Conservation (phyloP, 208 protist species). For the Leishmania gerbilli region DNA sequence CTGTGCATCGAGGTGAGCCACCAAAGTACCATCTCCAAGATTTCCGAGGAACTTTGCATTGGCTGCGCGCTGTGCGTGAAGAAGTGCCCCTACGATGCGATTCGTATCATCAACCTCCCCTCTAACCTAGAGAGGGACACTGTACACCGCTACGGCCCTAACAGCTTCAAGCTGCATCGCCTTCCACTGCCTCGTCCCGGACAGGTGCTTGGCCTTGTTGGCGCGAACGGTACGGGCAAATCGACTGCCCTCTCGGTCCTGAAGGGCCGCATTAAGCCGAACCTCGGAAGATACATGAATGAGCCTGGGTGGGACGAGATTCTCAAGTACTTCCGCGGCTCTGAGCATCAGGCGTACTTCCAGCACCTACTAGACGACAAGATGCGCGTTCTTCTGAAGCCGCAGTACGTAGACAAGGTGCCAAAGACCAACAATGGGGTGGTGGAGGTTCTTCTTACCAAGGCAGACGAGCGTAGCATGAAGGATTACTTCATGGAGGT, state of each 20-base stretch:
- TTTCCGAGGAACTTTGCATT: constrained; percentile 99
- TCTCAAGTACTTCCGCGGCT: constrained; percentile 98
- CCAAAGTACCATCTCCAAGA: constrained; percentile 93
- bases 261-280: constrained; percentile 98
- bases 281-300: constrained; percentile 97
- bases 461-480: constrained; percentile 89
- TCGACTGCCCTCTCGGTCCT: constrained; percentile 99
- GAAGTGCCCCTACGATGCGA: constrained; percentile 99
- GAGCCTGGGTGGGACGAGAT: constrained; percentile 99
- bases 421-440: constrained; percentile 96
- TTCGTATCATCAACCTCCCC: constrained; percentile 99
- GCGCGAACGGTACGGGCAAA: constrained; percentile 99
- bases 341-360: constrained; percentile 99
- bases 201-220: constrained; percentile 99
- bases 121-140: constrained; percentile 97
- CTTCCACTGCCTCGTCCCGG: constrained; percentile 98
- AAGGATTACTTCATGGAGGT: constrained; percentile 83
- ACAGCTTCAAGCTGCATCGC: constrained; percentile 99
- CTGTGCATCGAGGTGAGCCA: constrained; percentile 99
- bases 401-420: constrained; percentile 99
- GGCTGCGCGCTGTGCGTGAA: constrained; percentile 99
- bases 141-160: constrained; percentile 99
- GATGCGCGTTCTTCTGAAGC: constrained; percentile 98
- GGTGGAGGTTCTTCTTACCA: constrained; percentile 93
- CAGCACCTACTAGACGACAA: constrained; percentile 98